Evolutionary conservation across 208 protist genomes (phyloP), one percentile per base, ranked within the genome.

Genomic region (Acanthamoeba culbertsoni): DNA sequence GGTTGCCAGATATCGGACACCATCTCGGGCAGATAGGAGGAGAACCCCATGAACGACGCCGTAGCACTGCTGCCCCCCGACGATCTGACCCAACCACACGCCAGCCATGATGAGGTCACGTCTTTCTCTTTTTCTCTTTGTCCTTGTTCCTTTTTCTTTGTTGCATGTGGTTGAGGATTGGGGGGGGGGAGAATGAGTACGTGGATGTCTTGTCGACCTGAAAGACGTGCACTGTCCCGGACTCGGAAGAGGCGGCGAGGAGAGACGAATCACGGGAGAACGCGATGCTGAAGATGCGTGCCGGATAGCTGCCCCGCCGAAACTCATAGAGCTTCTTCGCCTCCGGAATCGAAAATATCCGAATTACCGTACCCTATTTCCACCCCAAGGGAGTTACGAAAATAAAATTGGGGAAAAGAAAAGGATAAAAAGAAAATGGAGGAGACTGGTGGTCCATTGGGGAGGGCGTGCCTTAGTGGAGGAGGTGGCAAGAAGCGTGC

Each of bases 181-280:
- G n/a, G n/a, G n/a, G n/a, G n/a, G n/a, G n/a, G n/a, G n/a, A n/a
- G n/a, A n/a, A n/a, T n/a, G n/a, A n/a, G 37, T 86, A 93, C 89
- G 40, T n/a, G 40, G 77, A 28, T 18, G 37, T 26, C 77, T 91
- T 75, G 37, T 93, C 82, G 31, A 94, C 40, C 10, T 53, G 23
- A 40, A 94, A 95, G 40, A 95, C 43, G 92, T 95, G 93, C 4
- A 94, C 92, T 6, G 93, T 95, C 31, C 93, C 93, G n/a, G 51
- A 93, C 20, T 93, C 89, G n/a, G 92, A 75, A 7, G 93, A n/a
- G 40, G 77, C 93, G 33, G 92, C 90, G 37, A 95, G 93, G 31
- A 95, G 62, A n/a, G 43, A 59, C 7, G 93, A 95, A 37, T 95
- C 93, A 20, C 55, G 90, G 8, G 48, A 48, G 40, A 93, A 95